Evolutionary conservation across 2,329 filamentous ascomycete genomes (phyloP).

Genomic region (Sarocladium kiliense): DNA sequence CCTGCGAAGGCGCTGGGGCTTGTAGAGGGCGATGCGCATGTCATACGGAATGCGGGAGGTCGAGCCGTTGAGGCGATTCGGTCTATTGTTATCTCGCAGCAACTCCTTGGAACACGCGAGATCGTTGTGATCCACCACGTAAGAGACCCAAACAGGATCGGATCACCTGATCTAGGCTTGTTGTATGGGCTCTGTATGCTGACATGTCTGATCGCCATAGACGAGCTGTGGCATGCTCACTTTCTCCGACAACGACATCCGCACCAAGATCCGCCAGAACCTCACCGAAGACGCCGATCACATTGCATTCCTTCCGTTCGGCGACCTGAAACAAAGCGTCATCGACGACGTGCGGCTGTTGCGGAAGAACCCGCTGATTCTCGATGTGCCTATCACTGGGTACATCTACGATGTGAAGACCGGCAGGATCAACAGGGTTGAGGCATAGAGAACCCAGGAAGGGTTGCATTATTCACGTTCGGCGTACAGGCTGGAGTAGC

Average conservation of each 20-base stretch:
- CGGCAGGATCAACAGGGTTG: constrained; percentile 43
- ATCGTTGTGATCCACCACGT: constrained; percentile 68
- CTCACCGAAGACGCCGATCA: constrained; percentile 45
- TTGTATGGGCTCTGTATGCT: neutral
- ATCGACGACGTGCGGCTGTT: constrained; percentile 61
- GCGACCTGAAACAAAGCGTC: constrained; percentile 59
- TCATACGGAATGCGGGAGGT: constrained; percentile 70
- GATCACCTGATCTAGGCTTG: too few species aligned
- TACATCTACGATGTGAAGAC: constrained; percentile 78
- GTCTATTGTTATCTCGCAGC: constrained; percentile 72
- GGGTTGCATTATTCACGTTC: neutral
- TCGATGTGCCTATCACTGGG: constrained; percentile 44
- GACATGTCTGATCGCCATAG: neutral
- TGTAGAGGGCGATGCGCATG: constrained; percentile 69
- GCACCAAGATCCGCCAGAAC: constrained; percentile 52
- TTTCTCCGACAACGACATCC: constrained; percentile 55
- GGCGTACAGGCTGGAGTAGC: neutral
- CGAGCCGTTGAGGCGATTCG: constrained; percentile 65
- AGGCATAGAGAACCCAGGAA: neutral
- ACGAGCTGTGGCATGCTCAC: constrained; percentile 57
- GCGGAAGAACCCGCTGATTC: constrained; percentile 52
- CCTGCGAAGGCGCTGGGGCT: constrained; percentile 66
- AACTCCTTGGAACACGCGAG: constrained; percentile 71
- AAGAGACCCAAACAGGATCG: constrained; percentile 16
- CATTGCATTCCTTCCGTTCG: constrained; percentile 63